Percentiles rank a stretch among this genome's conserved stretches.
These are phyloP conservation scores for Caryopteris hybrid DNA, from an alignment of 305 asterid genomes.

Conservation along the genomic window DNA sequence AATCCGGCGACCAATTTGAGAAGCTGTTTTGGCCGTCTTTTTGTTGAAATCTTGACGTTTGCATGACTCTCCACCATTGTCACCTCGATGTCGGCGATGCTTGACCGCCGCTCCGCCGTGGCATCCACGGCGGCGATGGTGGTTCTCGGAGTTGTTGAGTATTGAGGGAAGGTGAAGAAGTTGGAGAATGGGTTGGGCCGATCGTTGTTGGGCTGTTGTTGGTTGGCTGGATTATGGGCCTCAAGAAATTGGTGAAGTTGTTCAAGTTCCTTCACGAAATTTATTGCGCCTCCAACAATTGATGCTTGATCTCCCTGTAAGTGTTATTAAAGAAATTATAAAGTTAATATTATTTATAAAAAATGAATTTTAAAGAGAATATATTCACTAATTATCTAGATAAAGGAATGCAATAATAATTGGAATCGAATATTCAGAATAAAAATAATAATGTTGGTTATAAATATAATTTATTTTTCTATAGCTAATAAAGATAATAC, in stretches of 20 bases:
- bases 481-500: too few relatives aligned
- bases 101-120: slow-evolving; percentile 29
- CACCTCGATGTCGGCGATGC: slow-evolving; percentile 68
- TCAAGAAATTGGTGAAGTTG: slow-evolving; percentile 67
- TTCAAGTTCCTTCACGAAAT: slow-evolving; percentile 82
- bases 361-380: too few relatives aligned
- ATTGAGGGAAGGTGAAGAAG: slow-evolving; percentile 68
- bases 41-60: slow-evolving; percentile 48
- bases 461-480: too few relatives aligned
- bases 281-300: slow-evolving; percentile 79
- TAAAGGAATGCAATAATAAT: too few relatives aligned
- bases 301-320: slow-evolving; percentile 93
- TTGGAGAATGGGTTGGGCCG: slow-evolving; percentile 25
- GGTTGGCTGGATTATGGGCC: slow-evolving; percentile 25
- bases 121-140: background rate
- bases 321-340: too few relatives aligned
- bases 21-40: slow-evolving; percentile 50
- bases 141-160: slow-evolving; percentile 34
- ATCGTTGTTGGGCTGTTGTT: background rate
- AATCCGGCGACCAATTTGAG: slow-evolving; percentile 48
- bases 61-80: slow-evolving; percentile 68
- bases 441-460: too few relatives aligned
- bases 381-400: too few relatives aligned
- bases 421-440: too few relatives aligned
- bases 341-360: too few relatives aligned